phyloP scores from a whole-genome alignment of 257 asterid species.

The Penstemon barbatus region DNA sequence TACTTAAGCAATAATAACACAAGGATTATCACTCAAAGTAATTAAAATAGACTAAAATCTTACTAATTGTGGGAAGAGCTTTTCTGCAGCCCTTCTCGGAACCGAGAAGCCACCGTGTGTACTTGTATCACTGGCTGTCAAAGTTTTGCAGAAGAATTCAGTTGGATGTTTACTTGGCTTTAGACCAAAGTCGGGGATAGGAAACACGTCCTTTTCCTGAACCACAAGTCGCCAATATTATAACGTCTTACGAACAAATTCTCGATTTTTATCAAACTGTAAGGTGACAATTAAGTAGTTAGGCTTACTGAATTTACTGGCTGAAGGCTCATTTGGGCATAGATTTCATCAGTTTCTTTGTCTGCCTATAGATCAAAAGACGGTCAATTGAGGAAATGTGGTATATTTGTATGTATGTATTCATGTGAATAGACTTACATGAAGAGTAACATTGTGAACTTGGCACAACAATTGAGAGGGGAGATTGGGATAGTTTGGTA shows the following conservation, averaged over 20 bases:
- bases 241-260: not conserved
- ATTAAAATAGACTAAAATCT: slow-evolving; percentile 19
- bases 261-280: not conserved
- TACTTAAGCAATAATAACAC: not conserved
- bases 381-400: not conserved
- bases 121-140: slow-evolving; percentile 97
- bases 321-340: slow-evolving; percentile 96
- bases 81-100: slow-evolving; percentile 95
- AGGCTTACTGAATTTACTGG: slow-evolving; percentile 77
- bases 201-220: slow-evolving; percentile 88
- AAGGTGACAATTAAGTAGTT: not conserved
- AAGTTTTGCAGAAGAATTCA: slow-evolving; percentile 92
- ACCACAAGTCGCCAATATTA: not conserved
- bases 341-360: slow-evolving; percentile 92
- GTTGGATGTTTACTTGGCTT: slow-evolving; percentile 83
- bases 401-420: not conserved
- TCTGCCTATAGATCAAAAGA: slow-evolving; percentile 65
- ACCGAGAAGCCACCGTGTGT: slow-evolving; percentile 98
- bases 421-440: slow-evolving; percentile 41
- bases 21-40: not conserved
- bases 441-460: slow-evolving; percentile 86
- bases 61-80: slow-evolving; percentile 88
- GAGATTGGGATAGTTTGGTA: slow-evolving; percentile 86
- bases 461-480: slow-evolving; percentile 86
- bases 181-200: slow-evolving; percentile 79